Evolutionary conservation across 2,329 filamentous ascomycete species (phyloP).

Genomic region (Microsporum ferrugineum): DNA sequence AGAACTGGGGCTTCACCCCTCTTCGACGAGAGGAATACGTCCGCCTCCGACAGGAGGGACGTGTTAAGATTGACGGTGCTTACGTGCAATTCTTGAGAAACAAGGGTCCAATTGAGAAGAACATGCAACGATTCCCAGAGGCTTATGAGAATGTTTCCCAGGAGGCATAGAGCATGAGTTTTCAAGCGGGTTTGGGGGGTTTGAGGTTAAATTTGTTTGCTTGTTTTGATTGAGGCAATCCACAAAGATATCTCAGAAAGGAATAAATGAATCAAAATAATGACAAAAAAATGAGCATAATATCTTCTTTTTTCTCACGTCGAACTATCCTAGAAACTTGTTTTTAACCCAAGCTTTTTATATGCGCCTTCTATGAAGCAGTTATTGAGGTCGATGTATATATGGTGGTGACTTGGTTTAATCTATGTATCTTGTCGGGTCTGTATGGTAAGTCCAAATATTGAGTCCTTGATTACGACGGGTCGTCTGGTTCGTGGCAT

Average conservation of each 20-base stretch:
- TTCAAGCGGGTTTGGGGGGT: neutral
- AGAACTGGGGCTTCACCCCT: conserved; percentile 99
- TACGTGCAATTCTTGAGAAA: conserved; percentile 99
- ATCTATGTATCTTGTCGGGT: too few species aligned
- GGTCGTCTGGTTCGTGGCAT: neutral
- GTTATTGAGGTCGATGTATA: too few species aligned
- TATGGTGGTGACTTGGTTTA: too few species aligned
- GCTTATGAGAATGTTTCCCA: conserved; percentile 50
- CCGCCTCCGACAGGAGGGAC: conserved; percentile 84
- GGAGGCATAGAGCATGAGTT: conserved; percentile 28
- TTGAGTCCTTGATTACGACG: too few species aligned
- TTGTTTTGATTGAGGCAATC: conserved; percentile 4
- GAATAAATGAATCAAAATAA: conserved; percentile 6
- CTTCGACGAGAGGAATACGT: conserved; percentile 96
- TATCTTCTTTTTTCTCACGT: neutral
- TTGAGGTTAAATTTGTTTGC: conserved; percentile 3
- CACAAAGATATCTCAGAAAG: conserved; percentile 1
- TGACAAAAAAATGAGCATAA: conserved; percentile 5
- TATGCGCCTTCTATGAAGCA: neutral
- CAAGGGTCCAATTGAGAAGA: conserved; percentile 72
- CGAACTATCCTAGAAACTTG: neutral
- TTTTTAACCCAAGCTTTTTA: neutral
- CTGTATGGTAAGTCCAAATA: too few species aligned
- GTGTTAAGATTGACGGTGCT: conserved; percentile 92
- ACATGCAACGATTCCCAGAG: conserved; percentile 90